These are phyloP conservation scores for Sugiyamaella paludigena DNA, from an alignment of 1,139 yeast genomes.

Conservation along the genomic window DNA sequence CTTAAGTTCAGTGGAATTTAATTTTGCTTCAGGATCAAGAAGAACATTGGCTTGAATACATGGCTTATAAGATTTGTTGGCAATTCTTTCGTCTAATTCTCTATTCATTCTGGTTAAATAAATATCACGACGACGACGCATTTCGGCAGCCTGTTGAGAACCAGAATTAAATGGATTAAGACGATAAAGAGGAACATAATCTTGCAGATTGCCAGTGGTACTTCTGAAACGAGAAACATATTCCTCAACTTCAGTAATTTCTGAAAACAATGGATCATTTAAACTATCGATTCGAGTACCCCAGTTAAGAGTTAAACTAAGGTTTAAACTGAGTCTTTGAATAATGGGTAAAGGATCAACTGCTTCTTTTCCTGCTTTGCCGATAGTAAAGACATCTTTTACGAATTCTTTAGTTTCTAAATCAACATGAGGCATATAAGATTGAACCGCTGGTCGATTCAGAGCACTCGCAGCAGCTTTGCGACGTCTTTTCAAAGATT, in stretches of 20 bases:
- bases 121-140: slow-evolving; percentile 48
- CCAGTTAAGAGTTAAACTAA: slow-evolving; percentile 58
- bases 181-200: slow-evolving; percentile 56
- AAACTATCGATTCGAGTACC: slow-evolving; percentile 54
- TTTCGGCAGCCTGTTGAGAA: slow-evolving; percentile 39
- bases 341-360: slow-evolving; percentile 43
- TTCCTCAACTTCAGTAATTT: slow-evolving; percentile 63
- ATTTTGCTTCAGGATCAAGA: slow-evolving; percentile 27
- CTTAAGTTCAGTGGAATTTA: slow-evolving; percentile 47
- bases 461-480: slow-evolving; percentile 54
- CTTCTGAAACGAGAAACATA: slow-evolving; percentile 60
- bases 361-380: slow-evolving; percentile 32
- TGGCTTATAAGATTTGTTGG: slow-evolving; percentile 28
- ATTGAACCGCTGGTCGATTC: slow-evolving; percentile 39
- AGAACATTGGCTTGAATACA: slow-evolving; percentile 48
- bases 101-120: slow-evolving; percentile 45
- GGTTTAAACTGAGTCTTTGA: slow-evolving; percentile 54
- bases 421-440: slow-evolving; percentile 44
- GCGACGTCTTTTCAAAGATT: slow-evolving; percentile 51
- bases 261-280: slow-evolving; percentile 45
- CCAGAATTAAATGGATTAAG: slow-evolving; percentile 29
- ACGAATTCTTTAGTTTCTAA: slow-evolving; percentile 39
- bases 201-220: slow-evolving; percentile 60
- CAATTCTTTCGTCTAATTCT: slow-evolving; percentile 30
- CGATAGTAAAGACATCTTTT: slow-evolving; percentile 15